Base-by-base conservation (phyloP, 495 filamentous ascomycete species). In the Schizothecium vesticola region DNA sequence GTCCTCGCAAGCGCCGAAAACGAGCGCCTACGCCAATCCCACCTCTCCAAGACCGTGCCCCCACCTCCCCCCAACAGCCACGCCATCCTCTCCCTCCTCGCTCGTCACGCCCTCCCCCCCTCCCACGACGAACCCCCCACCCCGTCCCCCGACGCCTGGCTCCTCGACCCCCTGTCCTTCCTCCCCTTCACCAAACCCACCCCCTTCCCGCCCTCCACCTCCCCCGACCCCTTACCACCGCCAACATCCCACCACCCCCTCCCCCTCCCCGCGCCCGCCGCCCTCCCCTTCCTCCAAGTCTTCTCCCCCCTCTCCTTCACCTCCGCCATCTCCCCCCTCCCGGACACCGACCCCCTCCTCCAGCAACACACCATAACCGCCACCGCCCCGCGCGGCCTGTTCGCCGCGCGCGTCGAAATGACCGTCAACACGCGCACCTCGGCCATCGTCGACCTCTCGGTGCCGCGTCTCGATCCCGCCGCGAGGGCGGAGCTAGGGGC, bases 271-370 rank as follows among this genome's bases (percentile, higher is more conserved):
- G 76, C 79, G 13, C 80, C 79, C 2, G 82, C 87, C 71, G 84
- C 85, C 64, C 76, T 88, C 3, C 85, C 86, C 8, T 87, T 82
- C 71, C 82, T 89, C 0, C 80, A 84, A 71, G 77, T 83, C 60
- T 88, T 90, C 68, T 85, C 81, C 4, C 83, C 85, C 1, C 74
- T 90, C 3, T 74, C 77, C 24, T 87, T 85, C 68, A 79, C 82
- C 6, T 85, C 84, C 2, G 78, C 76, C 1, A 76, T 86, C 65
- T 79, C 79, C 6, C 72, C 81, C 6, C 66, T 85, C 0, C 77
- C 80, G 0, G 65, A 63, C 2, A 67, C 72, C 7, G 55, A 58
- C 74, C 25, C 74, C 22, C 72, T 79, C 10, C 70, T 77, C 60
- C 82, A 83, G 71, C 75, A 75, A 8, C 76, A 85, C 76, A 43